These are phyloP conservation scores for Ampelocalamus luodianensis DNA, from an alignment of 176 grass and related monocot species.

Conservation along the genomic window DNA sequence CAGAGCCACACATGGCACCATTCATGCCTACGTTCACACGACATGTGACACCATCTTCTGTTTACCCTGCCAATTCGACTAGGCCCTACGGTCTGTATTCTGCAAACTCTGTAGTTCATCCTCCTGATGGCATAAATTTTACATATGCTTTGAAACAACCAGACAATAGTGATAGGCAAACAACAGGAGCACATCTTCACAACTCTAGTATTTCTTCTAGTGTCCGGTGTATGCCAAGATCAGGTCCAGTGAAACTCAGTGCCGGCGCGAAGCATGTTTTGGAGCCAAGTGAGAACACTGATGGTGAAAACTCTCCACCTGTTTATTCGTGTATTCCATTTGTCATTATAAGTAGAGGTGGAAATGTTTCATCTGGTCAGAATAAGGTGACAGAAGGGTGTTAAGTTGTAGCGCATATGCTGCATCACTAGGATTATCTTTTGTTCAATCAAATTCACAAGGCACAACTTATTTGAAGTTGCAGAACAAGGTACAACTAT, in stretches of 20 bases:
- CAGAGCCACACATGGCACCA: no score
- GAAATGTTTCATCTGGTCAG: not conserved
- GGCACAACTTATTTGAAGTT: not conserved
- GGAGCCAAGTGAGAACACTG: not conserved
- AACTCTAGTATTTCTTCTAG: not conserved
- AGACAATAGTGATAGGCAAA: not conserved
- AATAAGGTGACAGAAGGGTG: not conserved
- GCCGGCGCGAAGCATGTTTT: slow-evolving; percentile 18
- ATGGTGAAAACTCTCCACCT: not conserved
- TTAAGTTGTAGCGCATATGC: not conserved
- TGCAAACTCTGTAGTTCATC: no score
- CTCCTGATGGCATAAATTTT: no score
- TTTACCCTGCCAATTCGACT: no score
- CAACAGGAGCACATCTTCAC: not conserved
- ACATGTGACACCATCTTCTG: no score
- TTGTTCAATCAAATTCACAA: not conserved
- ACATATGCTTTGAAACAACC: no score
- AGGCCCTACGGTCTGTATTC: no score
- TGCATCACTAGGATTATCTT: not conserved
- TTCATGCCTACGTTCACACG: no score
- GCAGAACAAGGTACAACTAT: not conserved
- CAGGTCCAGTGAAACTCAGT: slow-evolving; percentile 14
- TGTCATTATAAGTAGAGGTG: not conserved
- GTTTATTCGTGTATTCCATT: not conserved
- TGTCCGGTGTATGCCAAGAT: not conserved